Percentiles rank a stretch among this genome's conserved stretches.
These are phyloP conservation scores for Didymella pomorum DNA, from an alignment of 2,329 filamentous ascomycete genomes.

Conservation along the genomic window DNA sequence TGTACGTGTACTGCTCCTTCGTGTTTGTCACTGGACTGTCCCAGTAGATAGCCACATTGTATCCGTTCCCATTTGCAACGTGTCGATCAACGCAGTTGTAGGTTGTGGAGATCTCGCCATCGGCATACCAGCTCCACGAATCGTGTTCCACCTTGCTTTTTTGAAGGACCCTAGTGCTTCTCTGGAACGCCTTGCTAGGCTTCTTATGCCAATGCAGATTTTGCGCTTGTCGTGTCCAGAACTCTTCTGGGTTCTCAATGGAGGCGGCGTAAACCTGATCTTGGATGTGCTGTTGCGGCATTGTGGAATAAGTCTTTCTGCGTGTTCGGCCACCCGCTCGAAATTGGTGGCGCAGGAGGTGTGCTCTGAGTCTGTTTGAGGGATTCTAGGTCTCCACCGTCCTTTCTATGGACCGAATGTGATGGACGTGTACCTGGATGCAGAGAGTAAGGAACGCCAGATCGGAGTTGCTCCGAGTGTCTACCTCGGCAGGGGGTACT, in stretches of 20 bases:
- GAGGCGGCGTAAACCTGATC: conserved; percentile 64
- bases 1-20: conserved; percentile 78
- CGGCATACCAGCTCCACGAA: conserved; percentile 90
- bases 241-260: conserved; percentile 72
- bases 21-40: conserved; percentile 83
- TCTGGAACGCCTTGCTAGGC: conserved; percentile 69
- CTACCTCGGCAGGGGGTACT: neutral
- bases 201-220: conserved; percentile 82
- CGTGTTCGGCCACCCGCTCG: neutral
- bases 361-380: neutral
- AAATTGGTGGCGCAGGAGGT: neutral
- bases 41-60: conserved; percentile 79
- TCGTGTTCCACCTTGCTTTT: conserved; percentile 69
- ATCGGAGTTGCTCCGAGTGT: neutral
- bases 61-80: conserved; percentile 76
- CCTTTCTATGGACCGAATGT: neutral
- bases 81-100: conserved; percentile 93
- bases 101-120: conserved; percentile 86
- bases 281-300: conserved; percentile 50
- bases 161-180: conserved; percentile 68
- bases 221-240: conserved; percentile 79
- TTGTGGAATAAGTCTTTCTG: neutral
- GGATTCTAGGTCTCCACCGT: neutral
- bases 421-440: neutral
- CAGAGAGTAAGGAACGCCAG: neutral